phyloP scores from a whole-genome alignment of 2,329 filamentous ascomycete species.

The Colletotrichum camelliae region DNA sequence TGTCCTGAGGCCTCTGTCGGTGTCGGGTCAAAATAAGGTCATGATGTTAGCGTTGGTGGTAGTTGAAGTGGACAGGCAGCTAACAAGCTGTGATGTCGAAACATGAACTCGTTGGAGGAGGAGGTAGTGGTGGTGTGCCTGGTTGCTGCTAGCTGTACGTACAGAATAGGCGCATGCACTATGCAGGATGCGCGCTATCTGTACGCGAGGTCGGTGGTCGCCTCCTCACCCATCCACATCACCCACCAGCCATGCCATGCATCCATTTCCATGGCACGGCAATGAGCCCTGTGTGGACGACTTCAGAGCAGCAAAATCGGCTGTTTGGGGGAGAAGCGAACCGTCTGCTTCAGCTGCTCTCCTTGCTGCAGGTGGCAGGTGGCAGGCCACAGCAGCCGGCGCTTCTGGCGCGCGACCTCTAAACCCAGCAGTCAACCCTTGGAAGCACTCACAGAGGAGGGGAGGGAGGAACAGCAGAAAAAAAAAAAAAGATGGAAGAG shows the following conservation, averaged over 20 bases:
- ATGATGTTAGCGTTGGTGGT: not conserved
- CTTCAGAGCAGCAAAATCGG: not conserved
- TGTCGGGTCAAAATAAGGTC: not conserved
- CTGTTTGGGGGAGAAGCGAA: not conserved
- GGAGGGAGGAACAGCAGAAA: not conserved
- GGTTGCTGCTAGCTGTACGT: not conserved
- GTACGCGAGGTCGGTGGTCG: constrained; percentile 1
- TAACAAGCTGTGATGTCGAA: not conserved
- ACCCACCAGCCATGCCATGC: not conserved
- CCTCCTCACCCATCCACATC: not conserved
- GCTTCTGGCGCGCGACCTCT: not conserved
- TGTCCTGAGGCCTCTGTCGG: not conserved
- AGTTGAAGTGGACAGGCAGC: not conserved
- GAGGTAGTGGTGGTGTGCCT: not conserved
- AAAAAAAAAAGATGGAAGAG: not conserved
- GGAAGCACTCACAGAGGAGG: not conserved
- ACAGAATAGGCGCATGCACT: not conserved
- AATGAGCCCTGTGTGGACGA: not conserved
- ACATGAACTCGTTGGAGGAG: not conserved
- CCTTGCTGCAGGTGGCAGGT: not conserved
- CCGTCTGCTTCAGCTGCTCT: not conserved
- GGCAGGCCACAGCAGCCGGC: not conserved
- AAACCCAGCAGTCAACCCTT: not conserved
- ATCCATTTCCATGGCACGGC: not conserved
- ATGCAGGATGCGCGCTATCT: not conserved